These are phyloP conservation scores for Nicotiana paniculata DNA, from an alignment of 257 asterid genomes.

Conservation along the genomic window DNA sequence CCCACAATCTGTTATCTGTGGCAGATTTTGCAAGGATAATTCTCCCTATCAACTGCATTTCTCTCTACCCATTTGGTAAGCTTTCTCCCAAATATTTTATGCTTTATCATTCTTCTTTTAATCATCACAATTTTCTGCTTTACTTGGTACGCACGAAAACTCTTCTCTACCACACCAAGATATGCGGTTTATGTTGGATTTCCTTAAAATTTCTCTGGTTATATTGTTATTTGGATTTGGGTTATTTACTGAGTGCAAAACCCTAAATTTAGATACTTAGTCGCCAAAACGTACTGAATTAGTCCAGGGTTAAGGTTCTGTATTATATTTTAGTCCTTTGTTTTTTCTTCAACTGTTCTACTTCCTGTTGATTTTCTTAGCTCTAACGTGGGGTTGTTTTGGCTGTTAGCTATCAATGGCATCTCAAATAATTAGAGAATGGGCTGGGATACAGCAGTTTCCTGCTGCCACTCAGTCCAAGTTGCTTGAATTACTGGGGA, in stretches of 20 bases:
- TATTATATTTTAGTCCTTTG: background rate
- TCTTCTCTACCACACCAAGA: background rate
- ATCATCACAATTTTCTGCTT: background rate
- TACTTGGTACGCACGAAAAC: background rate
- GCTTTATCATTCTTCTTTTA: background rate
- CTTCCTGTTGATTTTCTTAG: background rate
- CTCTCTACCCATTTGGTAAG: background rate
- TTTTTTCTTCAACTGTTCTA: background rate
- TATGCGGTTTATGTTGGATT: background rate
- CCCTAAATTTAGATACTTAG: background rate
- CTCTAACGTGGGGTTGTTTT: slow-evolving; percentile 1
- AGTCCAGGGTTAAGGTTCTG: background rate
- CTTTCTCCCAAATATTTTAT: background rate
- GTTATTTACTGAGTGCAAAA: background rate
- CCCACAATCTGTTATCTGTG: too few species aligned
- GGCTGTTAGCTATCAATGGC: slow-evolving; percentile 52
- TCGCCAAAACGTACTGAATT: background rate
- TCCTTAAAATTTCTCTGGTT: background rate
- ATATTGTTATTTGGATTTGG: background rate
- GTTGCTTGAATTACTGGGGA: slow-evolving; percentile 70
- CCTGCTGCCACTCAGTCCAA: slow-evolving; percentile 90
- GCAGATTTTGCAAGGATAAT: background rate
- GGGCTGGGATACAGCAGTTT: slow-evolving; percentile 86
- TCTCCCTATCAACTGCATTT: background rate
- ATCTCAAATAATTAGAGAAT: slow-evolving; percentile 64